Base-by-base conservation (phyloP, 2,329 filamentous ascomycete genomes). In the Westerdykella ornata region DNA sequence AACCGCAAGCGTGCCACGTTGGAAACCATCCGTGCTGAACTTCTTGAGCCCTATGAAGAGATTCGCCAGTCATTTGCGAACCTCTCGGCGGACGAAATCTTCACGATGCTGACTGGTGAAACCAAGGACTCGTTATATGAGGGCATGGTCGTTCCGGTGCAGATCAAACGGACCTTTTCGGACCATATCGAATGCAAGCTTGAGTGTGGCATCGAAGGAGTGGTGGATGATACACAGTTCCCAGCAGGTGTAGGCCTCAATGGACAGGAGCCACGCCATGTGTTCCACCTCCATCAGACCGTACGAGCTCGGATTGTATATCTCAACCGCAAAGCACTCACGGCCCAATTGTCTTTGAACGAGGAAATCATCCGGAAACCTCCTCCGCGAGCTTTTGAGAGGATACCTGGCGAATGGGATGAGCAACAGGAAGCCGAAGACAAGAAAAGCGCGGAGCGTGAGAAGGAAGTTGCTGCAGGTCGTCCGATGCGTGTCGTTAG, bases 61-160 rank as follows among this genome's bases (percentile, higher is more conserved):
- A 75, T 98, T 42, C 81, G 92, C 35, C 84, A 86, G 54, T 81
- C 82, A 49, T 96, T 94, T 60, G 76, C 78, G 34, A 68, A 76
- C 38, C 72, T 95, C 31, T 73, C 72, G 18, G 74, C 81, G 0
- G 82, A 89, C 16, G 87, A 95, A 52, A 80, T 95, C 45, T 98
- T 97, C 67, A 92, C 88, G 30, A 96, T 96, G 83, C 81, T 97
- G 41, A 97, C 92, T 3, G 92, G 90, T 44, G 92, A 98, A 68
- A 97, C 88, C 1, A 75, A 78, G 44, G 84, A 92, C 1, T 86
- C 88, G 0, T 72, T 98, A 8, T 79, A 80, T 39, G 85, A 90
- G 57, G 86, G 85, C 52, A 97, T 97, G 89, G 86, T 96, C 49
- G 78, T 98, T 5, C 84, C 92, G 0, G 85, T 95, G 47, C 85